A percentile compares a stretch with the other conserved stretches of the same genome.
Conservation (phyloP, 2,329 filamentous ascomycete genomes). For the Fusarium bulbicola region DNA sequence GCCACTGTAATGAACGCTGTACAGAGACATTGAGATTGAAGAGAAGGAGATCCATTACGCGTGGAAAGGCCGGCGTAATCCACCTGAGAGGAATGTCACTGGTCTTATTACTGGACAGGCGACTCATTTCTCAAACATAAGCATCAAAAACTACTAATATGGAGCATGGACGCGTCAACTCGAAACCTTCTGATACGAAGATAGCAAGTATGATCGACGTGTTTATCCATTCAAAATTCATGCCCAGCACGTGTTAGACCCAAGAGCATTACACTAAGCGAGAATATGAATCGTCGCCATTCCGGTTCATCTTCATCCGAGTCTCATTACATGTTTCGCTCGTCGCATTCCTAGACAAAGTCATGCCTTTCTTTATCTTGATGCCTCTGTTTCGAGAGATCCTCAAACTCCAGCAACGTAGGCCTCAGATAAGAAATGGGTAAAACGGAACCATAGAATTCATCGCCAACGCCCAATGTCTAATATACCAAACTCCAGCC, state of each 20-base stretch:
- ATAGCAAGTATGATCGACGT: conserved; percentile 27
- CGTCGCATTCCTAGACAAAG: neutral
- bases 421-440: neutral
- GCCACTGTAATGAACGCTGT: neutral
- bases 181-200: conserved; percentile 21
- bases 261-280: neutral
- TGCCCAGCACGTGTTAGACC: conserved; percentile 12
- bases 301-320: conserved; percentile 27
- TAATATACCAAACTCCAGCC: conserved; percentile 21
- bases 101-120: conserved; percentile 17
- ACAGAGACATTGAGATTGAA: conserved; percentile 20
- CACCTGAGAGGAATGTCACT: conserved; percentile 1
- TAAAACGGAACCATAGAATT: conserved; percentile 13
- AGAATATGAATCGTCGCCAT: conserved; percentile 8
- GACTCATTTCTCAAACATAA: conserved; percentile 30
- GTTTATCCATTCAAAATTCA: conserved; percentile 3
- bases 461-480: conserved; percentile 19
- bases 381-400: conserved; percentile 10
- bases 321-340: conserved; percentile 29
- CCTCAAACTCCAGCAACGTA: neutral
- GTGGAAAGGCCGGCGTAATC: conserved; percentile 4
- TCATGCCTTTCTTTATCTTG: neutral
- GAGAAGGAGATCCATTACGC: conserved; percentile 9
- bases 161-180: conserved; percentile 36
- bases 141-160: neutral